Percentiles rank a stretch among this genome's conserved stretches.
phyloP scores from a whole-genome alignment of 257 asterid species.

The Scutellaria barbata region DNA sequence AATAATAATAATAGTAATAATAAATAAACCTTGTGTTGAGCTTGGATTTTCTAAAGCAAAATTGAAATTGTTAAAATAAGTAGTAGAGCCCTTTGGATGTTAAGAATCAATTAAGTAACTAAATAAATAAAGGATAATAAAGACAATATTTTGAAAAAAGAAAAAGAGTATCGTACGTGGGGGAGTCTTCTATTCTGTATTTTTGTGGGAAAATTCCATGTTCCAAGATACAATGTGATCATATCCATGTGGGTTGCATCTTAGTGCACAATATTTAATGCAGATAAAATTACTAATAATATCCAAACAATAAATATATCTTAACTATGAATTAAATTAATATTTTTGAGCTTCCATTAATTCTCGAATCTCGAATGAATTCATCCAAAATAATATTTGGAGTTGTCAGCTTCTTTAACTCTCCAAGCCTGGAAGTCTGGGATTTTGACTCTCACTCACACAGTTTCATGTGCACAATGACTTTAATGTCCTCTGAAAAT shows the following conservation, averaged over 20 bases:
- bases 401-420: conserved; percentile 65
- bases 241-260: conserved; percentile 56
- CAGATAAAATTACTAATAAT: conserved; percentile 15
- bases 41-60: conserved; percentile 29
- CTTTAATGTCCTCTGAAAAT: conserved; percentile 30
- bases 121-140: not conserved
- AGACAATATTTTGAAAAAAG: conserved; percentile 28
- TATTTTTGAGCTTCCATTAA: conserved; percentile 36
- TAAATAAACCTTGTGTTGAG: conserved; percentile 9
- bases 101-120: conserved; percentile 8
- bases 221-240: conserved; percentile 52
- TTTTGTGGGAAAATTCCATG: conserved; percentile 45
- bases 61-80: conserved; percentile 5
- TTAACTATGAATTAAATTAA: not conserved
- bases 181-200: conserved; percentile 60
- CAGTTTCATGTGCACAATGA: conserved; percentile 35
- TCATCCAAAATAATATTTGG: conserved; percentile 32
- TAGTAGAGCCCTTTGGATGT: not conserved
- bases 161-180: conserved; percentile 39
- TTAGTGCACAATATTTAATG: conserved; percentile 40
- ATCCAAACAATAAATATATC: conserved; percentile 5
- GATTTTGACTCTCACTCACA: conserved; percentile 55
- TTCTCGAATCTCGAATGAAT: conserved; percentile 55
- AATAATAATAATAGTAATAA: no score
- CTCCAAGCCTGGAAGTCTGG: conserved; percentile 57